phyloP scores from a whole-genome alignment of 495 filamentous ascomycete species.

The Daldinia grandis region DNA sequence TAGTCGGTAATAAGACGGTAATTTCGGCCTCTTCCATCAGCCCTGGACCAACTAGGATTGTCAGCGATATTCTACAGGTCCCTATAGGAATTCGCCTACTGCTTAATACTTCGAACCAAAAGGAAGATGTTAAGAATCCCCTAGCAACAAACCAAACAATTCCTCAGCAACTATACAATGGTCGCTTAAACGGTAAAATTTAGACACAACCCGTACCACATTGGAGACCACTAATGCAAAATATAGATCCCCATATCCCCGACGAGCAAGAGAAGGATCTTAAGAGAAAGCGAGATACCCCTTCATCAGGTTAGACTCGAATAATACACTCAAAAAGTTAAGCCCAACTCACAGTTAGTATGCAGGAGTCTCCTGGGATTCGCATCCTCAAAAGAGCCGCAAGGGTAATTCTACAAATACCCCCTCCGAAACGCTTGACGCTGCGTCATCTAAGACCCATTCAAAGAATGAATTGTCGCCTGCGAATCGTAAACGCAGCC shows the following conservation, averaged over 20 bases:
- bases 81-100: no score
- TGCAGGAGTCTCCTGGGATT: background rate
- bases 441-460: background rate
- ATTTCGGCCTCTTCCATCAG: background rate
- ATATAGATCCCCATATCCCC: background rate
- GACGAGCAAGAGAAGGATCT: background rate
- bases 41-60: background rate
- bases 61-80: background rate
- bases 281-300: slow-evolving; percentile 1
- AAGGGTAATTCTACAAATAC: background rate
- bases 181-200: background rate
- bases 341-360: background rate
- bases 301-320: background rate
- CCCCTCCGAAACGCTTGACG: background rate
- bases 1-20: background rate
- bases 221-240: background rate
- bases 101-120: background rate
- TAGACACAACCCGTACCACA: background rate
- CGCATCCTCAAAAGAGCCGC: background rate
- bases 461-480: no score
- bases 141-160: background rate
- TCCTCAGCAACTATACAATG: background rate
- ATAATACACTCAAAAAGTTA: background rate
- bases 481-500: background rate
- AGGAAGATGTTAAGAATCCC: background rate